Base-by-base conservation (phyloP, 352 stramenopile species). In the Thalassiosira oceanica region DNA sequence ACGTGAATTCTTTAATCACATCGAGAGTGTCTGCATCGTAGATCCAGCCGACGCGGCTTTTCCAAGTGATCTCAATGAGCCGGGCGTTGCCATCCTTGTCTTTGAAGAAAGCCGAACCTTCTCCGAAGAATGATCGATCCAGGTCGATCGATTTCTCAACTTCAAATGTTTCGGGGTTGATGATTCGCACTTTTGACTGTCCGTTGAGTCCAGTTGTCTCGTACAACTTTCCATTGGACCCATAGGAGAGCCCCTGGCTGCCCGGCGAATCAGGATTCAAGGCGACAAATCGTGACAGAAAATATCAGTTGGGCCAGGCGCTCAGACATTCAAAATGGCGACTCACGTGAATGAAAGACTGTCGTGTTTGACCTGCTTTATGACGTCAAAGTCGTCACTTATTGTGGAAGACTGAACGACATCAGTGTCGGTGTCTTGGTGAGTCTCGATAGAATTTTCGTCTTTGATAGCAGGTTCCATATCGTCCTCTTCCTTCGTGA, bases 51-150 rank as follows among this genome's bases (percentile, higher is more conserved):
- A 71, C 85, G 48, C 90, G 81, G 36, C 68, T 85, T 76, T 95
- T 93, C 93, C 94, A 90, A 43, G 93, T 97, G 10, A 98, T 89
- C 81, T 95, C 89, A 45, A 97, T 84, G 18, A 97, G 61, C 33
- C 93, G 79, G 13, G 84, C 63, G 6, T 84, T 69, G n/a, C 67
- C 67, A 49, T 73, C 36, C 20, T 56, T 61, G 26, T 72, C 81
- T 6, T 72, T 74, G 8, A 83, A 89, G 16, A 92, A 82, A 13
- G 94, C 89, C 8, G 97, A 92, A 24, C 94, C 94, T 76, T 97
- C 94, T 18, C 90, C 94, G 80, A 98, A 97, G 33, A 93, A 78
- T 44, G 88, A 71, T 15, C 1, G 68, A 33, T 73, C 91, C 53
- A 77, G 91, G 56, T 74, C 83, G 78, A 82, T 89, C 65, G 72